Percentiles rank a stretch among this genome's conserved stretches.
Conservation (phyloP, 225 moss, liverwort and hornwort genomes). For the Physcomitrellopsis africana region DNA sequence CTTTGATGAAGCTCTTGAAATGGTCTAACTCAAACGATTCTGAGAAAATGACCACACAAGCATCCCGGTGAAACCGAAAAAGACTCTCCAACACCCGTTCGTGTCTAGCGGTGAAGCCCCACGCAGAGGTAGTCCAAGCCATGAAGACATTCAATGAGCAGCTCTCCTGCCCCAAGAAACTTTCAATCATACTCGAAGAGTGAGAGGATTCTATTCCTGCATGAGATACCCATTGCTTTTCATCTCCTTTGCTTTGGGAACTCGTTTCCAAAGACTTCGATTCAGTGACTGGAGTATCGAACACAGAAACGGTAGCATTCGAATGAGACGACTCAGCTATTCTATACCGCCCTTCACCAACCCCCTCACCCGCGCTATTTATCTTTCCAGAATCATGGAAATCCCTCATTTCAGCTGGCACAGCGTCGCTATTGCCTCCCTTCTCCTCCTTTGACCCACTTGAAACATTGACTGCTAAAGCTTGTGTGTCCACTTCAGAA, state of each 20-base stretch:
- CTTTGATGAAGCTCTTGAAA: slow-evolving; percentile 79
- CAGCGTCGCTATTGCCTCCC: slow-evolving; percentile 19
- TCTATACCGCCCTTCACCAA: slow-evolving; percentile 13
- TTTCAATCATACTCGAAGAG: slow-evolving; percentile 61
- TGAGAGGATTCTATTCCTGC: slow-evolving; percentile 55
- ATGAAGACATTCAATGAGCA: slow-evolving; percentile 82
- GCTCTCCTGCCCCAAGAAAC: slow-evolving; percentile 63
- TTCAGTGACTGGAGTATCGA: slow-evolving; percentile 17
- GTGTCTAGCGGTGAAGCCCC: slow-evolving; percentile 92
- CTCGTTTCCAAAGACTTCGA: slow-evolving; percentile 20
- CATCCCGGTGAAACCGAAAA: slow-evolving; percentile 72
- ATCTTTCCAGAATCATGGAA: slow-evolving; percentile 45
- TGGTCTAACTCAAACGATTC: slow-evolving; percentile 72
- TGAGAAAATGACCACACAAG: slow-evolving; percentile 93
- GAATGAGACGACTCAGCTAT: slow-evolving; percentile 19
- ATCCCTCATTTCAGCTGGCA: slow-evolving; percentile 25
- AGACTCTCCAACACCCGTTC: slow-evolving; percentile 92
- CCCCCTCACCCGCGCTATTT: slow-evolving; percentile 46
- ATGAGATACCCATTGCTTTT: slow-evolving; percentile 58
- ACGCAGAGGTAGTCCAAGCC: slow-evolving; percentile 90
- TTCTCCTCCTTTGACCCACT: slow-evolving; percentile 14
- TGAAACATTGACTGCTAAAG: slow-evolving; percentile 5
- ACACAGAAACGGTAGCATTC: slow-evolving; percentile 22
- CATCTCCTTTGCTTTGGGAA: slow-evolving; percentile 17
- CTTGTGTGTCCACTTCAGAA: slow-evolving; percentile 21